Evolutionary conservation across 805 yeast genomes (phyloP).

Genomic region (Candida yuanshanica): DNA sequence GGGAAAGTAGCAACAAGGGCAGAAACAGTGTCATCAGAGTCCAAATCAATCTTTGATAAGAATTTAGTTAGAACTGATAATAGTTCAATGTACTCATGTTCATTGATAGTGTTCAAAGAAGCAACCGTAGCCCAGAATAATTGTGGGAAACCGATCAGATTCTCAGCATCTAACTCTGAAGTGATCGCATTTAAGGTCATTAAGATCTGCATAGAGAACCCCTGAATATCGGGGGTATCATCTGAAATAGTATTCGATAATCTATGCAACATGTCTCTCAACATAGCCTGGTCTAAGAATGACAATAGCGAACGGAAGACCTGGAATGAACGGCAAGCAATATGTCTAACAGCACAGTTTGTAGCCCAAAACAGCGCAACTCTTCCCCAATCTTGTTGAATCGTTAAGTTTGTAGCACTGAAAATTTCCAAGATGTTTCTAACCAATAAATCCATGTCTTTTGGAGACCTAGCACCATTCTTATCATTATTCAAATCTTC

Average conservation of each 20-base stretch:
- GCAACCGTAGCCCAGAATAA: slow-evolving; percentile 95
- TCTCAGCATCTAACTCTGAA: slow-evolving; percentile 74
- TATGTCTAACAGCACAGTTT: slow-evolving; percentile 92
- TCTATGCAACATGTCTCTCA: slow-evolving; percentile 90
- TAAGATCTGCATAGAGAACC: slow-evolving; percentile 92
- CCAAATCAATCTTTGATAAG: slow-evolving; percentile 79
- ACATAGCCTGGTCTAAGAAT: slow-evolving; percentile 78
- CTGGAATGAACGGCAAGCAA: slow-evolving; percentile 96
- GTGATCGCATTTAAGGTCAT: slow-evolving; percentile 94
- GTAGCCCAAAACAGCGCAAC: slow-evolving; percentile 92
- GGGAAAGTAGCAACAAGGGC: slow-evolving; percentile 86
- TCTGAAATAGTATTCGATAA: slow-evolving; percentile 91
- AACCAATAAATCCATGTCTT: slow-evolving; percentile 72
- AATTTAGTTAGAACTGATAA: slow-evolving; percentile 77
- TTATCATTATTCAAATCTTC: slow-evolving; percentile 77
- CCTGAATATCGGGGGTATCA: slow-evolving; percentile 83
- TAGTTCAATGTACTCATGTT: slow-evolving; percentile 87
- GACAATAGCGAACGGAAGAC: slow-evolving; percentile 80
- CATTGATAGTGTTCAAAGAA: slow-evolving; percentile 82
- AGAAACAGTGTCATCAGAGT: slow-evolving; percentile 78
- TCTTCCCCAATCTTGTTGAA: slow-evolving; percentile 82
- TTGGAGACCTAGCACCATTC: slow-evolving; percentile 79
- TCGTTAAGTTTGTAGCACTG: slow-evolving; percentile 35
- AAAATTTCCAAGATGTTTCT: slow-evolving; percentile 58
- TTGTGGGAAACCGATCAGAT: slow-evolving; percentile 84